Base-by-base conservation (phyloP, 2,329 filamentous ascomycete genomes). In the Nemania sp. region DNA sequence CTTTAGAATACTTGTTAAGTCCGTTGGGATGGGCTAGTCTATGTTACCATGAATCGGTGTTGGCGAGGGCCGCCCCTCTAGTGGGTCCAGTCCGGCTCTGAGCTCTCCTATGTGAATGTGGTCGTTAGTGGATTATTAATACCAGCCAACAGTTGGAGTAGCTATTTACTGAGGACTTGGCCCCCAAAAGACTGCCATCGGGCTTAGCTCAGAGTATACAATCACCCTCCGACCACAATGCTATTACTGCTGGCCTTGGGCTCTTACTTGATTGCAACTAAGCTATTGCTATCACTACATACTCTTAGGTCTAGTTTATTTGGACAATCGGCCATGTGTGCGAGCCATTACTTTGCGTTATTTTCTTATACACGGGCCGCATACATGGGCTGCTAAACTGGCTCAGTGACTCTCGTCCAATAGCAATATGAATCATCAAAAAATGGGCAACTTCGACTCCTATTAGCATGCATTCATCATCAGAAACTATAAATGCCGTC, bases 401-500 rank as follows among this genome's bases (percentile, higher is more conserved):
- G 45, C 45, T 20, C 7, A 18, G 20, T 24, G 45, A 49, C 20
- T 22, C 20, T 26, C 45, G 45, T 7, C 45, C 45, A 24, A 24
- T 20, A 24, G 45, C 45, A 45, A 45, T 45, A 45, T 18, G n/a
- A 45, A 45, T n/a, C 41, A 45, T 45, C 41, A 45, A 45, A 20
- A n/a, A 15, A 41, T 41, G 38, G 18, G 13, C 38, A 41, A 15
- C 38, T 41, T n/a, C n/a, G n/a, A n/a, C n/a, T n/a, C n/a, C n/a
- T n/a, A n/a, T n/a, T n/a, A n/a, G n/a, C n/a, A n/a, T n/a, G n/a
- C n/a, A n/a, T n/a, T n/a, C n/a, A n/a, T n/a, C n/a, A n/a, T n/a
- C n/a, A n/a, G n/a, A n/a, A n/a, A n/a, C n/a, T n/a, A n/a, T n/a
- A n/a, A n/a, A n/a, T n/a, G n/a, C n/a, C n/a, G n/a, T 35, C 11